A percentile compares a stretch with the other conserved stretches of the same genome.
Conservation (phyloP, 1,139 yeast genomes). For the Blastobotrys malaysiensis region DNA sequence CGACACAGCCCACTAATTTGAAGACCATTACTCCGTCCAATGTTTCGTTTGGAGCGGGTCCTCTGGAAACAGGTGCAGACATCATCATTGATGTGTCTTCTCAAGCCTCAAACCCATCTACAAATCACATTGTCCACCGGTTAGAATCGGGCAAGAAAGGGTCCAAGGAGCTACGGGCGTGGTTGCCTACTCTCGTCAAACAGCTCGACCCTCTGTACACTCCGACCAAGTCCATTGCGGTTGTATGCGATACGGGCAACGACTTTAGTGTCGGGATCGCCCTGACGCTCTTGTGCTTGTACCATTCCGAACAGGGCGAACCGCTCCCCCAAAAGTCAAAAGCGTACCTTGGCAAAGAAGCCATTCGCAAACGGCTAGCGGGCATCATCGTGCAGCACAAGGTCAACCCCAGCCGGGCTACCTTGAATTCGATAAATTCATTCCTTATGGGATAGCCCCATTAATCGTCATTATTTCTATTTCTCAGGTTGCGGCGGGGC, state of each 20-base stretch:
- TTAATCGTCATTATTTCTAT: neutral
- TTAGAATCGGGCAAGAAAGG: constrained; percentile 55
- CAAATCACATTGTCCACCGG: constrained; percentile 18
- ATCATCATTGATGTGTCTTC: neutral
- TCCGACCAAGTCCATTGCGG: constrained; percentile 28
- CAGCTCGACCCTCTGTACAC: constrained; percentile 14
- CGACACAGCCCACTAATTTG: neutral
- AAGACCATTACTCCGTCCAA: neutral
- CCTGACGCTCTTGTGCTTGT: constrained; percentile 45
- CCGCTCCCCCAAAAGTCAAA: constrained; percentile 15
- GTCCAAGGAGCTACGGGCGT: constrained; percentile 47
- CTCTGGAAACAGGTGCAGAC: neutral
- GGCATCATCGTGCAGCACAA: constrained; percentile 42
- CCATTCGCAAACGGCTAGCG: constrained; percentile 53
- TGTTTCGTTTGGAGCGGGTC: neutral
- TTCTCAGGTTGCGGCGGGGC: neutral
- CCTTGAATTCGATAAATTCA: constrained; percentile 45
- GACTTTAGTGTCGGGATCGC: constrained; percentile 63
- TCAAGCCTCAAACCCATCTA: neutral
- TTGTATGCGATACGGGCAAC: constrained; percentile 59
- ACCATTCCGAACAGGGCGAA: constrained; percentile 43
- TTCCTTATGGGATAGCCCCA: constrained; percentile 25
- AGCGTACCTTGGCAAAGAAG: constrained; percentile 31
- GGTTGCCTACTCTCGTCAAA: constrained; percentile 39
- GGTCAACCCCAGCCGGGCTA: constrained; percentile 71